These are phyloP conservation scores for Apiotrichum gamsii DNA, from an alignment of 1,284 basidiomycete species.

Conservation along the genomic window DNA sequence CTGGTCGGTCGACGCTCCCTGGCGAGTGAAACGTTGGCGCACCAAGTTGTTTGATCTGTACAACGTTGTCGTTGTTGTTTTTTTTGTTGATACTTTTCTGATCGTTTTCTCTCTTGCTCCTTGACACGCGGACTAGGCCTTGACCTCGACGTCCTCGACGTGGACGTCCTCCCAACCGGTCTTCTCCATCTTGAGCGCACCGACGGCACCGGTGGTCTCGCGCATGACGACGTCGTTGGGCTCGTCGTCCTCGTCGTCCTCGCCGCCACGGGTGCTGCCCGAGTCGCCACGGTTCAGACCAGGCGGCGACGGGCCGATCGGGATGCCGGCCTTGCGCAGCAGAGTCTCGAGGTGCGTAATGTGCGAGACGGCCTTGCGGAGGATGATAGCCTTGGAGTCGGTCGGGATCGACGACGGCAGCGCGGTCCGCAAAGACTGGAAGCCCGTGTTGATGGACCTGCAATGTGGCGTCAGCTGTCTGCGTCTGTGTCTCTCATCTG, in stretches of 20 bases:
- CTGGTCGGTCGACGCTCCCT: too few relatives aligned
- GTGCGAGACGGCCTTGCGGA: conserved; percentile 41
- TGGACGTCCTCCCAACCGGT: conserved; percentile 7
- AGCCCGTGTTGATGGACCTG: conserved; percentile 44
- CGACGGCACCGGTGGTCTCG: conserved; percentile 7
- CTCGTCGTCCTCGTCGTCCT: conserved; percentile 9
- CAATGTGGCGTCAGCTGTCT: conserved; percentile 1
- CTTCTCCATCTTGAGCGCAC: conserved; percentile 7
- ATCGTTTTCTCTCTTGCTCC: too few relatives aligned
- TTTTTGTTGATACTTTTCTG: too few relatives aligned
- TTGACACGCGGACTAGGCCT: not conserved
- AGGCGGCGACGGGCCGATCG: not conserved
- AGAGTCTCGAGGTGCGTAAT: conserved; percentile 34
- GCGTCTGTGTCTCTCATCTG: too few relatives aligned
- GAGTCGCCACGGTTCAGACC: not conserved
- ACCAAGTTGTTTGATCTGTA: too few relatives aligned
- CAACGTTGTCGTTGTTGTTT: too few relatives aligned
- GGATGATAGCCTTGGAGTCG: conserved; percentile 43
- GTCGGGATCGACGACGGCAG: conserved; percentile 32
- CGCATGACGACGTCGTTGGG: conserved; percentile 9
- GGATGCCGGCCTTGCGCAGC: conserved; percentile 25
- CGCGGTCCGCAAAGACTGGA: conserved; percentile 30
- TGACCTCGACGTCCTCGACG: conserved; percentile 15
- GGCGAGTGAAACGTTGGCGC: too few relatives aligned
- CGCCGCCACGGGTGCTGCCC: not conserved